phyloP scores from a whole-genome alignment of 495 filamentous ascomycete species.

The Penicillium diatomitis region DNA sequence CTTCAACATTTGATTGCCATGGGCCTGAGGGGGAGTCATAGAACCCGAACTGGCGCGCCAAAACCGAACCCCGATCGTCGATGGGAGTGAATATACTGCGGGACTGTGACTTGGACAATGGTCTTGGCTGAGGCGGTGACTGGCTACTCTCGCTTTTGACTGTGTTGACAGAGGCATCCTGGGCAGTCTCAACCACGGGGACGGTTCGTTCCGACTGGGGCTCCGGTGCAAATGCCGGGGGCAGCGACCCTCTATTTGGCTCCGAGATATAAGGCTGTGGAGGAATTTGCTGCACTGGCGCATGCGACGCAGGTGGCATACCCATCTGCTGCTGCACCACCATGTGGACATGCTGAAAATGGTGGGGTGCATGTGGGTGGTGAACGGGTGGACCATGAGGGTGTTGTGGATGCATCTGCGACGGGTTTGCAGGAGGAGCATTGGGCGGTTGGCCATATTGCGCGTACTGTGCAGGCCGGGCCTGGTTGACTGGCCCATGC shows the following conservation, averaged over 20 bases:
- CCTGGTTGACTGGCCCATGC: conserved; percentile 31
- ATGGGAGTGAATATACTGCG: conserved; percentile 97
- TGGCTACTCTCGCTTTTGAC: conserved; percentile 38
- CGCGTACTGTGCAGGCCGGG: conserved; percentile 38
- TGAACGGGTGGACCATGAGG: conserved; percentile 27
- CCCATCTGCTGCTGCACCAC: conserved; percentile 22
- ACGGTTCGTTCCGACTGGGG: conserved; percentile 34
- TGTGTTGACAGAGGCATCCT: conserved; percentile 30
- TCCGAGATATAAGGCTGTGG: conserved; percentile 62
- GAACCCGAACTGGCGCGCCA: conserved; percentile 74
- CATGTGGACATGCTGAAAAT: conserved; percentile 36
- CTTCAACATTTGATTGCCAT: conserved; percentile 32
- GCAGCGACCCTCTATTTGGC: conserved; percentile 45
- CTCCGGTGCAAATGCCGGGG: conserved; percentile 40
- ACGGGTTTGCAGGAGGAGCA: conserved; percentile 23
- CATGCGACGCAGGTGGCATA: conserved; percentile 34
- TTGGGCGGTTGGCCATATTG: conserved; percentile 36
- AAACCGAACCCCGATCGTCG: conserved; percentile 80
- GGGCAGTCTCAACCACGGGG: conserved; percentile 24
- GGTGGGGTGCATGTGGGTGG: conserved; percentile 23
- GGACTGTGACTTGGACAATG: conserved; percentile 72
- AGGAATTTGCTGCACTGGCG: conserved; percentile 52
- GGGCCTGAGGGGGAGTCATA: conserved; percentile 35
- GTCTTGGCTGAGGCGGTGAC: conserved; percentile 52
- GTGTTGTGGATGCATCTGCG: conserved; percentile 24